A percentile compares a stretch with the other conserved stretches of the same genome.
These are phyloP conservation scores for Termitomyces sp. DNA, from an alignment of 768 basidiomycete species.

Conservation along the genomic window DNA sequence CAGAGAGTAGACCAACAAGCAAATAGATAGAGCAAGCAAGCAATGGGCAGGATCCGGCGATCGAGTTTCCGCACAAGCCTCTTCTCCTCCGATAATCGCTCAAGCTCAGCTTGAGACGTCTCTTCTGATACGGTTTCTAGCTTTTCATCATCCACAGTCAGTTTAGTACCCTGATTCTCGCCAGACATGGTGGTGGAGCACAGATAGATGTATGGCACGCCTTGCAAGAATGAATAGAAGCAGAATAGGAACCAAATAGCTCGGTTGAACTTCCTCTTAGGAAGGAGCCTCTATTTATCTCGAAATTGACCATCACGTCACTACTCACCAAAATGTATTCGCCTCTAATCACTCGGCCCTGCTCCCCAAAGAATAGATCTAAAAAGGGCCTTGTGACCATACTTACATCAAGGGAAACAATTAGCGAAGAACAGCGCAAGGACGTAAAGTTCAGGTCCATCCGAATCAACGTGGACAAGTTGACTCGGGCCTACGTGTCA, in stretches of 20 bases:
- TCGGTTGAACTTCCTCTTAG: background rate
- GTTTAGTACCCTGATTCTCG: conserved; percentile 6
- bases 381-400: conserved; percentile 17
- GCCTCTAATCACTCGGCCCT: conserved; percentile 9
- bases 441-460: background rate
- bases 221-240: conserved; percentile 1
- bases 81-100: conserved; percentile 15
- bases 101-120: conserved; percentile 9
- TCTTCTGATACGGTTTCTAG: conserved; percentile 17
- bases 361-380: conserved; percentile 14
- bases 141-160: conserved; percentile 23
- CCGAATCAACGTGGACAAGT: conserved; percentile 4
- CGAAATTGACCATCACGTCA: conserved; percentile 11
- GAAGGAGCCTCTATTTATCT: conserved; percentile 7
- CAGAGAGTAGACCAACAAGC: conserved; percentile 47
- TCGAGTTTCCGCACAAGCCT: conserved; percentile 61
- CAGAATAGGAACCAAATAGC: conserved; percentile 3
- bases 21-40: conserved; percentile 70
- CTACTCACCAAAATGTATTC: conserved; percentile 23
- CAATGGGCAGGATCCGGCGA: conserved; percentile 59
- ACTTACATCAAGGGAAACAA: conserved; percentile 1
- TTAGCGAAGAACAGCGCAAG: background rate
- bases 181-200: conserved; percentile 4
- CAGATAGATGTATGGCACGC: background rate
- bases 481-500: too few relatives aligned